Evolutionary conservation across 2,329 filamentous ascomycete species (phyloP).

Genomic region (Pseudogymnoascus sp.): DNA sequence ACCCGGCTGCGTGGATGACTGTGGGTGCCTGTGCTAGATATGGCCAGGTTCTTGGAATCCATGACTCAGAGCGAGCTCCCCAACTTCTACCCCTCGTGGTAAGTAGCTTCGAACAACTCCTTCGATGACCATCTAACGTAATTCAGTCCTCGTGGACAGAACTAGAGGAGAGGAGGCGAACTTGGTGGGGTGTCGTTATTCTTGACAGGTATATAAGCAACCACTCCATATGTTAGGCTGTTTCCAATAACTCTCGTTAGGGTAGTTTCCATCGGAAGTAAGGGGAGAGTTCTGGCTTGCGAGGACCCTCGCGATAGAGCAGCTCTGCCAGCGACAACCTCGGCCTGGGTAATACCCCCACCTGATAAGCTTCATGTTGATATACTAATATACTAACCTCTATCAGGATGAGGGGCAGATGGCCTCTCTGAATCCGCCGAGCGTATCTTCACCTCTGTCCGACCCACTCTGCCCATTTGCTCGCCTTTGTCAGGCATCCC

Average conservation of each 20-base stretch:
- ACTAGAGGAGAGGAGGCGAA: constrained; percentile 37
- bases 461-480: constrained; percentile 42
- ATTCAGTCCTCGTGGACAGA: constrained; percentile 38
- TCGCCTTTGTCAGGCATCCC: constrained; percentile 37
- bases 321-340: constrained; percentile 27
- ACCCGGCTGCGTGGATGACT: constrained; percentile 42
- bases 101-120: constrained; percentile 13
- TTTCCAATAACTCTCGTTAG: constrained; percentile 17
- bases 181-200: constrained; percentile 42
- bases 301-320: constrained; percentile 24
- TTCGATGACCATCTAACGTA: constrained; percentile 7
- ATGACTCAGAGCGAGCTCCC: constrained; percentile 29
- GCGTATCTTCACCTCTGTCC: constrained; percentile 32
- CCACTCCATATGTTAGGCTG: background rate
- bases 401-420: constrained; percentile 32
- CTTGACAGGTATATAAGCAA: constrained; percentile 33
- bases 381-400: background rate
- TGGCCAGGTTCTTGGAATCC: constrained; percentile 38
- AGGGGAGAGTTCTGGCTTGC: constrained; percentile 23
- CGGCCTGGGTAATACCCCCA: constrained; percentile 31
- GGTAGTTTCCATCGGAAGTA: constrained; percentile 25
- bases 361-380: background rate
- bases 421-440: constrained; percentile 21
- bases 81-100: constrained; percentile 32
- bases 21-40: constrained; percentile 38